These are phyloP conservation scores for Kodamaea nitidulidarum DNA, from an alignment of 805 yeast species.

Conservation along the genomic window DNA sequence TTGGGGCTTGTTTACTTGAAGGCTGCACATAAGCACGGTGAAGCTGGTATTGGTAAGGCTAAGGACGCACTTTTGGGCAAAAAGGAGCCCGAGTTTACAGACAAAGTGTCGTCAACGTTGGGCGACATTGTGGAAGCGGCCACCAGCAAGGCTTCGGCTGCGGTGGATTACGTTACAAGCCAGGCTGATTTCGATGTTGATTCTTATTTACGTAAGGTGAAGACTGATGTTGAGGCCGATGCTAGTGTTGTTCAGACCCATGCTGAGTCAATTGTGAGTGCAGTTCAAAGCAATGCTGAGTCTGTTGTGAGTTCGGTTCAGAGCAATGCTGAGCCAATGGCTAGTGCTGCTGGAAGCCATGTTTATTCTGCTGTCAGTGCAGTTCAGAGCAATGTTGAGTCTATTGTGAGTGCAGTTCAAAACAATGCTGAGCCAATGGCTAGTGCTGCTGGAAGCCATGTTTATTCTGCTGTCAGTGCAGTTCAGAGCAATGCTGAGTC, in stretches of 20 bases:
- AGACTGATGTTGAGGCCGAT: too few relatives aligned
- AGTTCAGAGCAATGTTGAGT: not conserved
- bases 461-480: not conserved
- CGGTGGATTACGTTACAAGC: slow-evolving; percentile 9
- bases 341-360: slow-evolving; percentile 8
- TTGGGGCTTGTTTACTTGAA: slow-evolving; percentile 23
- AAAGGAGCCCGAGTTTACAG: not conserved
- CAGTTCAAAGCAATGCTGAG: not conserved
- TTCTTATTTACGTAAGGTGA: slow-evolving; percentile 11
- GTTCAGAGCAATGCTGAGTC: not conserved
- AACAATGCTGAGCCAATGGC: too few relatives aligned
- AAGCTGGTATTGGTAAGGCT: slow-evolving; percentile 1
- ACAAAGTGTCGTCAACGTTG: not conserved
- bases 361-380: slow-evolving; percentile 9
- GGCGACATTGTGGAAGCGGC: not conserved
- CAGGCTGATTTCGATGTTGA: slow-evolving; percentile 14
- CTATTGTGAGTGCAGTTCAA: not conserved
- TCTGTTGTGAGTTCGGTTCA: not conserved
- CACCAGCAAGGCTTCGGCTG: slow-evolving; percentile 5
- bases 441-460: not conserved
- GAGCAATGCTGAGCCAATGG: too few relatives aligned
- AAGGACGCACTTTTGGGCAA: slow-evolving; percentile 1
- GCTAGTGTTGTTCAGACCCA: slow-evolving; percentile 8
- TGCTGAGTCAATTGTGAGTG: slow-evolving; percentile 9
- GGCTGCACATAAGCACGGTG: slow-evolving; percentile 11